Evolutionary conservation across 176 grass and related monocot species (phyloP).

Genomic region (Ampelocalamus luodianensis): DNA sequence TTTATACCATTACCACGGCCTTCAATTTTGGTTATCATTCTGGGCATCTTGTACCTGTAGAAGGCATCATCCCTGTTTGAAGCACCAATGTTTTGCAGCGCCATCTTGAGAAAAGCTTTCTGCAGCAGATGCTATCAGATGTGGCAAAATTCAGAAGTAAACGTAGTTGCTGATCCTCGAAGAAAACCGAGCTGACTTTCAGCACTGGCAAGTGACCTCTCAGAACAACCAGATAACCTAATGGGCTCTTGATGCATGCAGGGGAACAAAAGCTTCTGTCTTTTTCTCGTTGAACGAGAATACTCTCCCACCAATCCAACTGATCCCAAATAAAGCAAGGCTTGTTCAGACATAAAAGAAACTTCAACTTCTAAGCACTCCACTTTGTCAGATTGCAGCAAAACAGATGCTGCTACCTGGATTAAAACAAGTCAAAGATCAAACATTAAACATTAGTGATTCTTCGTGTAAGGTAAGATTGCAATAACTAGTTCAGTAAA

Average conservation of each 20-base stretch:
- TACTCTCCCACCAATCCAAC: constrained; percentile 62
- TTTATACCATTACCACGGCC: constrained; percentile 78
- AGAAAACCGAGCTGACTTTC: constrained; percentile 6
- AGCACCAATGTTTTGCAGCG: constrained; percentile 82
- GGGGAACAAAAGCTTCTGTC: constrained; percentile 31
- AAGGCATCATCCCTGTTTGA: constrained; percentile 91
- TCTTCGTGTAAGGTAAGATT: not conserved
- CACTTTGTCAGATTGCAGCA: constrained; percentile 50
- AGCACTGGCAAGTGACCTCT: constrained; percentile 16
- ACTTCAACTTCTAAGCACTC: constrained; percentile 46
- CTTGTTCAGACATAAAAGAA: constrained; percentile 74
- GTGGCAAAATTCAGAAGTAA: not conserved
- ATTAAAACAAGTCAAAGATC: not conserved
- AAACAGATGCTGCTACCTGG: constrained; percentile 39
- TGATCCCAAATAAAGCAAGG: constrained; percentile 52
- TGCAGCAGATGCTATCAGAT: constrained; percentile 38
- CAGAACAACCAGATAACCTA: constrained; percentile 38
- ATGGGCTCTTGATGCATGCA: constrained; percentile 55
- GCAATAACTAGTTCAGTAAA: not conserved
- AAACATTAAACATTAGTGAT: not conserved
- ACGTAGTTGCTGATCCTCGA: constrained; percentile 16
- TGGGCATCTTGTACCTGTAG: constrained; percentile 96
- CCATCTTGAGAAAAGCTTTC: constrained; percentile 57
- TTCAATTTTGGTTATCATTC: constrained; percentile 84
- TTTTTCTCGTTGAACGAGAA: constrained; percentile 56